Evolutionary conservation across 1,284 basidiomycete species (phyloP).

Genomic region (Naganishia sp.): DNA sequence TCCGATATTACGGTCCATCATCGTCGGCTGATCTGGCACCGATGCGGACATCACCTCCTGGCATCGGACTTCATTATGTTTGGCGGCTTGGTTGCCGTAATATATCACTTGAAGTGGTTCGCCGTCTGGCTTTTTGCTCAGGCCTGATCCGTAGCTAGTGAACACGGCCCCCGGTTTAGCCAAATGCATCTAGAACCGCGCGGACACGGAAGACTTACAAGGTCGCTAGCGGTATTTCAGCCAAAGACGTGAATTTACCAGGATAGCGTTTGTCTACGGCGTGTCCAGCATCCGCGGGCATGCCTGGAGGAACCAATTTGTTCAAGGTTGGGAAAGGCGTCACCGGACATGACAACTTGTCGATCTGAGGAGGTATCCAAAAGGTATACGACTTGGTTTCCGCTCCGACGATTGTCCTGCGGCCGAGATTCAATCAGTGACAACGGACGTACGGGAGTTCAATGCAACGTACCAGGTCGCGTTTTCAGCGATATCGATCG

Average conservation of each 20-base stretch:
- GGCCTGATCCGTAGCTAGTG: slow-evolving; percentile 88
- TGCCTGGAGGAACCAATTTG: slow-evolving; percentile 81
- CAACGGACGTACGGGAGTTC: not conserved
- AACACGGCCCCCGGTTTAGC: slow-evolving; percentile 60
- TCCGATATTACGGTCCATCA: slow-evolving; percentile 54
- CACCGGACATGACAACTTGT: slow-evolving; percentile 64
- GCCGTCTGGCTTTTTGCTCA: slow-evolving; percentile 74
- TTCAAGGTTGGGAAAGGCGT: slow-evolving; percentile 82
- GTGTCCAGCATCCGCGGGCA: slow-evolving; percentile 57
- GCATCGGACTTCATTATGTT: slow-evolving; percentile 83
- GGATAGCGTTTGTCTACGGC: slow-evolving; percentile 54
- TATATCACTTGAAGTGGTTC: slow-evolving; percentile 60
- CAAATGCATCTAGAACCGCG: not conserved
- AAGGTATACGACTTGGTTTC: slow-evolving; percentile 69
- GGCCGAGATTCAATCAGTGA: not conserved
- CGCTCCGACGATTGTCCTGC: slow-evolving; percentile 51
- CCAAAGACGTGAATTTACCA: slow-evolving; percentile 44
- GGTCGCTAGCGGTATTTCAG: slow-evolving; percentile 44
- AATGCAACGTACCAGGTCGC: slow-evolving; percentile 32
- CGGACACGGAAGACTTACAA: slow-evolving; percentile 39
- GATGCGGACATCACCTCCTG: slow-evolving; percentile 66
- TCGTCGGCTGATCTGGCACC: slow-evolving; percentile 41
- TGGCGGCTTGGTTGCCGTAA: slow-evolving; percentile 83
- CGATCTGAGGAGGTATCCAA: slow-evolving; percentile 71
- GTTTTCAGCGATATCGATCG: slow-evolving; percentile 31